Base-by-base conservation (phyloP, 2,329 filamentous ascomycete genomes). In the Pseudogymnoascus sp. region DNA sequence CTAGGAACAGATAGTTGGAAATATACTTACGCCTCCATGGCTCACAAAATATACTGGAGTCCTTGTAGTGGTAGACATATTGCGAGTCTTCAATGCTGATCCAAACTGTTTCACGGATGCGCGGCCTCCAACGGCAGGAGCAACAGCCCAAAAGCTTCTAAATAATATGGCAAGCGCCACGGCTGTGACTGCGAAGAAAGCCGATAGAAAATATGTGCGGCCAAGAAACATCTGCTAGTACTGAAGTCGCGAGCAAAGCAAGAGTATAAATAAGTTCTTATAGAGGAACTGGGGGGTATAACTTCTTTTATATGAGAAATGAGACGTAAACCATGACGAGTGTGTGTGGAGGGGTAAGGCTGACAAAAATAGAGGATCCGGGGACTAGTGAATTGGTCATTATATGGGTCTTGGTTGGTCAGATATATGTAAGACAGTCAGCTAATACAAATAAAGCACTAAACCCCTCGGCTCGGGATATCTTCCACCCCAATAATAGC, bases 31-130 rank as follows among this genome's bases (percentile, higher is more conserved):
- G 9, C 66, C 67, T 21, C 69, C 68, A 67, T 68, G 67, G 60
- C 66, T 68, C n/a, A 70, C 45, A 38, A 70, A 69, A 52, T 69
- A 69, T 4, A 68, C 64, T 4, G 69, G 69, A 5, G 65, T 69
- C 23, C 61, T 16, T 18, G 55, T 7, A 23, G 61, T 5, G 21
- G n/a, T 58, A 49, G 65, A 62, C 66, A 67, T 67, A 33, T 63
- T 67, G 23, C n/a, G 35, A 37, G 61, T n/a, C 40, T 28, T 62
- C 16, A 63, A 35, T 23, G 35, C 2, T 59, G 55, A 52, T 11
- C 45, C 45, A 31, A 52, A 52, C n/a, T 31, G 25, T 7, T 31
- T 52, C n/a, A 52, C 37, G 4, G 52, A 33, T 16, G 25, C 52
- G 4, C 28, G 7, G 35, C 5, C 35, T 14, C 31, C 23, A 59